Base-by-base conservation (phyloP, 2,329 filamentous ascomycete genomes). In the Thyridium curvatum region DNA sequence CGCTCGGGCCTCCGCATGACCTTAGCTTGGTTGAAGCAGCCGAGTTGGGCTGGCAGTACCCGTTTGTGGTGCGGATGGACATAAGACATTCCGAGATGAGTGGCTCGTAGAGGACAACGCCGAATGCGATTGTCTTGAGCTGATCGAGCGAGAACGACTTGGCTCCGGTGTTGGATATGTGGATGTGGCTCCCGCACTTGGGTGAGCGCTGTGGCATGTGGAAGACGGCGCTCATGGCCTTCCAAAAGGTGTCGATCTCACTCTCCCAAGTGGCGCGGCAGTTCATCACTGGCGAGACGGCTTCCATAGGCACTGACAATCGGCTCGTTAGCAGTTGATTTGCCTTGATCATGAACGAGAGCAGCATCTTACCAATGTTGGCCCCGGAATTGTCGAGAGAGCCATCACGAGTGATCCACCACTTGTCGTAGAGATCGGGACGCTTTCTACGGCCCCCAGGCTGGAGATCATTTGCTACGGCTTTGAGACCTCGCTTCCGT, bases 161-260 rank as follows among this genome's bases (percentile, higher is more conserved):
- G 48, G 55, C 59, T 26, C 49, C 55, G 31, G 60, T 47, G 21
- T 59, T 59, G 16, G 61, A 64, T 44, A 65, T 56, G 48, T 65
- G 61, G 41, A 65, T 59, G 47, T 65, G 61, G 35, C 60, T 60
- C 40, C 61, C 61, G 45, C 61, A 64, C 3, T 55, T 59, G 17
- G 48, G 35, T 40, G 62, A 56, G 26, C 51, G 47, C 41, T 60
- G 56, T n/a, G n/a, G n/a, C 15, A 59, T 58, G 36, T 56, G 55
- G 43, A 65, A 65, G 48, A 64, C 58, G n/a, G 62, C 60, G 37
- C 53, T 53, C 61, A 64, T 62, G 43, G 60, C 60, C 48, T 63
- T 57, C 61, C 61, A 65, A 50, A 65, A 65, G 44, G 62, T 58
- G 42, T 55, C 52, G 41, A 65, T 52, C 47, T 56, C 59, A 38